These are phyloP conservation scores for Dendrocalamus sinicus DNA, from an alignment of 176 grass and related monocot species.

Conservation along the genomic window DNA sequence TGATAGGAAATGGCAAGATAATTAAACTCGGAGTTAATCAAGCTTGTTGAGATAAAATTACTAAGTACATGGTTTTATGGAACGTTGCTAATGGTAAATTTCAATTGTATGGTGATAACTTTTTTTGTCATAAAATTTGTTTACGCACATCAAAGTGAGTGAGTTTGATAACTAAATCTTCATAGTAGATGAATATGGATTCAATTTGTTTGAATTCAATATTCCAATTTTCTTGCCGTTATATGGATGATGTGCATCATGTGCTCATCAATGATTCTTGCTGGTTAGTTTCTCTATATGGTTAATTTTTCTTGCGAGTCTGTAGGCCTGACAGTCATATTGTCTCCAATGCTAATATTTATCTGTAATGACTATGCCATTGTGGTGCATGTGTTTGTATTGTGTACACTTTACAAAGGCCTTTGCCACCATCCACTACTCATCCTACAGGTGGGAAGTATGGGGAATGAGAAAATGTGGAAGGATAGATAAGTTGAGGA, in stretches of 20 bases:
- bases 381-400: background rate
- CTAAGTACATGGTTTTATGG: background rate
- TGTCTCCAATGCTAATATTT: conserved; percentile 3
- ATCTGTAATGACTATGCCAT: background rate
- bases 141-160: background rate
- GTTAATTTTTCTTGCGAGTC: conserved; percentile 21
- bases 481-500: background rate
- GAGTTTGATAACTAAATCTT: conserved; percentile 4
- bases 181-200: background rate
- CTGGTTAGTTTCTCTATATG: conserved; percentile 26
- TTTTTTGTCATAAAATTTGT: conserved; percentile 8
- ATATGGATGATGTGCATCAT: conserved; percentile 28
- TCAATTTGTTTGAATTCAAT: conserved; percentile 1
- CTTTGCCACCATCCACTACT: background rate
- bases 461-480: background rate
- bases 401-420: conserved; percentile 6
- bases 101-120: background rate
- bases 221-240: background rate
- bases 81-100: background rate
- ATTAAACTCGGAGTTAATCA: background rate
- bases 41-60: background rate
- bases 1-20: background rate
- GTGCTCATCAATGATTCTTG: conserved; percentile 10
- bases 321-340: conserved; percentile 3
- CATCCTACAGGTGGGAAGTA: background rate